Evolutionary conservation across 1,284 basidiomycete species (phyloP).

Genomic region (Leccinum variabile): DNA sequence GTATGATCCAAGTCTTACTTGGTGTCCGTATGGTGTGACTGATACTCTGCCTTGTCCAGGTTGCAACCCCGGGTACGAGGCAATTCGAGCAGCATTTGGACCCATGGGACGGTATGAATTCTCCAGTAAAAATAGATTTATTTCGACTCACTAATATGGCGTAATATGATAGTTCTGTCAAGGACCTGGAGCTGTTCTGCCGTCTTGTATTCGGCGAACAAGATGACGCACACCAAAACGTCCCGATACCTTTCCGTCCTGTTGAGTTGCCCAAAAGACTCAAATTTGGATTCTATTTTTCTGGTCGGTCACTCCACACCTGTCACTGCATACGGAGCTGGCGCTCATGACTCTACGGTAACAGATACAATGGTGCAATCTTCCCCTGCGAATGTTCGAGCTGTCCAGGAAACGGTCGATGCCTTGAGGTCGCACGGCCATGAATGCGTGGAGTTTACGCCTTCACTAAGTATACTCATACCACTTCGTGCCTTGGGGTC

Average conservation of each 20-base stretch:
- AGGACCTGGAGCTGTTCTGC: conserved; percentile 63
- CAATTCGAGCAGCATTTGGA: conserved; percentile 58
- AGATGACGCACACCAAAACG: conserved; percentile 41
- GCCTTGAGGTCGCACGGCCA: conserved; percentile 71
- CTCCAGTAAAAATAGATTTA: background rate
- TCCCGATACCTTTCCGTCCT: conserved; percentile 63
- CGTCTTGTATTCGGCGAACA: conserved; percentile 55
- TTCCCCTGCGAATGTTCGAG: conserved; percentile 79
- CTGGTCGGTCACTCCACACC: conserved; percentile 41
- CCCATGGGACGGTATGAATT: conserved; percentile 68
- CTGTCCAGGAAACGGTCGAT: conserved; percentile 74
- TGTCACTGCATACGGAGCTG: background rate
- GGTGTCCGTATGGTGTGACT: conserved; percentile 1
- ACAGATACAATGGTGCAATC: conserved; percentile 67
- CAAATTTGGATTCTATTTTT: conserved; percentile 71
- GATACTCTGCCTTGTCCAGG: conserved; percentile 33
- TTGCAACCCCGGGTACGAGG: conserved; percentile 65
- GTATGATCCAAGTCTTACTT: conserved; percentile 32
- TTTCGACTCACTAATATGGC: conserved; percentile 10
- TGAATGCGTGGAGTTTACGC: conserved; percentile 70
- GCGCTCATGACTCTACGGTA: background rate
- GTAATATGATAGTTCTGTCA: conserved; percentile 48
- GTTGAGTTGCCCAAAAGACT: conserved; percentile 55
- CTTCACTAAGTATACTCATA: conserved; percentile 46
- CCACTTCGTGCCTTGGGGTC: background rate